Percentiles rank a stretch among this genome's conserved stretches.
Conservation (phyloP, 805 yeast genomes). For the Candida khao-thaluensis region DNA sequence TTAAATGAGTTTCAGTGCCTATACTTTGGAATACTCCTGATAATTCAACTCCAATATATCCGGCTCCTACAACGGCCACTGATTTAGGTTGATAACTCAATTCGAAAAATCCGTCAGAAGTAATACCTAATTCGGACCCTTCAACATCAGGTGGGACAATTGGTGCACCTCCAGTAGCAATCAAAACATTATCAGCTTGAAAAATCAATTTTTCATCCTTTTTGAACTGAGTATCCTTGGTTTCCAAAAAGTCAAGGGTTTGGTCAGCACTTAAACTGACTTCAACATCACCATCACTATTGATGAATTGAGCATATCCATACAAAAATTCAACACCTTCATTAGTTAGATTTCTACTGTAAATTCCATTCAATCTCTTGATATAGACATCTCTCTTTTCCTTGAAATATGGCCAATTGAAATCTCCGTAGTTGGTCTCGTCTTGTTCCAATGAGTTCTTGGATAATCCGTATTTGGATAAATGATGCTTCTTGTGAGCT, state of each 20-base stretch:
- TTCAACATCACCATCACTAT: slow-evolving; percentile 67
- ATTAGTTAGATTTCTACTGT: slow-evolving; percentile 78
- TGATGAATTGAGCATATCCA: slow-evolving; percentile 81
- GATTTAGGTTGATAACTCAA: slow-evolving; percentile 81
- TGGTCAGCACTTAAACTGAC: slow-evolving; percentile 54
- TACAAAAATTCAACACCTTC: slow-evolving; percentile 86
- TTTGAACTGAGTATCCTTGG: slow-evolving; percentile 22
- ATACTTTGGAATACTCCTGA: slow-evolving; percentile 92
- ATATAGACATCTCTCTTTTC: slow-evolving; percentile 91
- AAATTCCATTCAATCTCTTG: slow-evolving; percentile 84
- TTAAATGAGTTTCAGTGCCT: slow-evolving; percentile 81
- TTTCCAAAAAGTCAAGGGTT: slow-evolving; percentile 33
- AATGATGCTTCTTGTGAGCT: slow-evolving; percentile 72
- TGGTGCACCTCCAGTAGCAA: slow-evolving; percentile 94
- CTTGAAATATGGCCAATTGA: slow-evolving; percentile 82
- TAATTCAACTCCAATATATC: slow-evolving; percentile 94
- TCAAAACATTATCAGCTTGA: slow-evolving; percentile 78
- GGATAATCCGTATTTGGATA: slow-evolving; percentile 78
- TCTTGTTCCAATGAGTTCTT: slow-evolving; percentile 47
- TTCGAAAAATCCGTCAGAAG: slow-evolving; percentile 89
- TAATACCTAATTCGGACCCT: slow-evolving; percentile 81
- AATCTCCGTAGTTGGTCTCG: slow-evolving; percentile 49
- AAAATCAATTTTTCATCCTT: slow-evolving; percentile 58
- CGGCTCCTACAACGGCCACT: slow-evolving; percentile 96
- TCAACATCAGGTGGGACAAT: slow-evolving; percentile 64